Evolutionary conservation across 495 filamentous ascomycete species (phyloP), one percentile per base, ranked within the genome.

Genomic region (Aspergillus nidulans): DNA sequence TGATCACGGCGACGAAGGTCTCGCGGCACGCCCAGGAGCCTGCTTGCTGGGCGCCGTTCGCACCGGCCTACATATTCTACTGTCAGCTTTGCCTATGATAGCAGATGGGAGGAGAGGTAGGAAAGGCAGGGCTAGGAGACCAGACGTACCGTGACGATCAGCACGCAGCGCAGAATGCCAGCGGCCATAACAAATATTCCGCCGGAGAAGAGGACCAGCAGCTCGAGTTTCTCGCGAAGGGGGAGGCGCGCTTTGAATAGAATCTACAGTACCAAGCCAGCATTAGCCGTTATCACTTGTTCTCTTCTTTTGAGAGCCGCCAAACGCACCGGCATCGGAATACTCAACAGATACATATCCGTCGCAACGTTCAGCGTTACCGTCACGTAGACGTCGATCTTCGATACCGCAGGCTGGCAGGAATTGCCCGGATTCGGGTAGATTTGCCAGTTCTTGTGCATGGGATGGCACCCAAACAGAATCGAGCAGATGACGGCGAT

Each of bases 21-120:
- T 85, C 83, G 45, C 82, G 81, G 56, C 80, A 77, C 46, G 83
- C 81, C 83, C 83, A 86, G 69, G 73, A 76, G 36, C 81, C 81
- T 7, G 80, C 79, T 71, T 82, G 74, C 32, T 73, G 63, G 47
- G 78, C 77, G 49, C 70, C 71, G 60, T 80, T 74, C 20, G 72
- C 71, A 23, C 73, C 73, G 39, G 71, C 68, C 74, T 77, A 25
- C 2, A 15, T 15, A 18, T 12, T 48, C n/a, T 23, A 39, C 23
- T 28, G 41, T 24, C 24, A 34, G n/a, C 13, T 57, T 44, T 53
- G 49, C 21, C 58, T 60, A 24, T 44, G 41, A 19, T 50, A 18
- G 28, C 28, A 12, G 10, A 13, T 12, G 9, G 32, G 34, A 39
- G 15, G 44, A 20, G 50, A 15, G 16, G n/a, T n/a, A n/a, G n/a